Evolutionary conservation across 1,284 basidiomycete genomes (phyloP).

Genomic region (Sporisorium scitamineum): DNA sequence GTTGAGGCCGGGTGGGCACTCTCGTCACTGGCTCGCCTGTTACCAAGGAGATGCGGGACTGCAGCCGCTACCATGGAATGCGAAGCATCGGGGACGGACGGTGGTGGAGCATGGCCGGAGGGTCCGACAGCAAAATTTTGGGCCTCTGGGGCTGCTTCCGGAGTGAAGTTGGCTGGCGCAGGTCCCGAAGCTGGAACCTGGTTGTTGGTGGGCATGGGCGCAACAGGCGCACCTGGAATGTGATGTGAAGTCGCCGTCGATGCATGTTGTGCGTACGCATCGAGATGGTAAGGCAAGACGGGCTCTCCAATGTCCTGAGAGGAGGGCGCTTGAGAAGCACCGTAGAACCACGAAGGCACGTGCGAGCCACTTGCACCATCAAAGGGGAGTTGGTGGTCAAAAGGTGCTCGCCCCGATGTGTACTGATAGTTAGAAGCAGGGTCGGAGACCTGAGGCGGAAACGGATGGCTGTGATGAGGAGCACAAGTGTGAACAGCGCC

Average conservation of each 20-base stretch:
- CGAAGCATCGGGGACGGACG: not conserved
- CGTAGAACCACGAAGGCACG: conserved; percentile 32
- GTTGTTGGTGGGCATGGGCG: conserved; percentile 5
- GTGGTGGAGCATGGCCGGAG: not conserved
- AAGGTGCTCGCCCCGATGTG: conserved; percentile 17
- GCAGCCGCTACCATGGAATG: conserved; percentile 4
- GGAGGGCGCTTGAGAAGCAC: conserved; percentile 4
- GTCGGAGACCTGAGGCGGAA: conserved; percentile 15
- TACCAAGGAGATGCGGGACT: conserved; percentile 5
- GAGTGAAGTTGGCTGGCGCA: not conserved
- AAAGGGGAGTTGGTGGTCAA: conserved; percentile 22
- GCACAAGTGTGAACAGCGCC: conserved; percentile 10
- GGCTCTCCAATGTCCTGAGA: conserved; percentile 1
- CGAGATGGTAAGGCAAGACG: conserved; percentile 21
- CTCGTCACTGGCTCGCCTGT: conserved; percentile 31
- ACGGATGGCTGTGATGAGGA: conserved; percentile 9
- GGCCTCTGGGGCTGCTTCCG: conserved; percentile 10
- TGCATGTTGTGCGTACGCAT: conserved; percentile 17
- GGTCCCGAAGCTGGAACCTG: conserved; percentile 1
- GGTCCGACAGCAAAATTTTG: conserved; percentile 16
- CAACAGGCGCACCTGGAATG: conserved; percentile 8
- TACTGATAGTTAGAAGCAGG: conserved; percentile 26
- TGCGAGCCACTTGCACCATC: conserved; percentile 17
- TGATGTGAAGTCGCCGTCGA: conserved; percentile 6
- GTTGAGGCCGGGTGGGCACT: not conserved